Evolutionary conservation across 805 yeast species (phyloP).

Genomic region (Candida michaelii): DNA sequence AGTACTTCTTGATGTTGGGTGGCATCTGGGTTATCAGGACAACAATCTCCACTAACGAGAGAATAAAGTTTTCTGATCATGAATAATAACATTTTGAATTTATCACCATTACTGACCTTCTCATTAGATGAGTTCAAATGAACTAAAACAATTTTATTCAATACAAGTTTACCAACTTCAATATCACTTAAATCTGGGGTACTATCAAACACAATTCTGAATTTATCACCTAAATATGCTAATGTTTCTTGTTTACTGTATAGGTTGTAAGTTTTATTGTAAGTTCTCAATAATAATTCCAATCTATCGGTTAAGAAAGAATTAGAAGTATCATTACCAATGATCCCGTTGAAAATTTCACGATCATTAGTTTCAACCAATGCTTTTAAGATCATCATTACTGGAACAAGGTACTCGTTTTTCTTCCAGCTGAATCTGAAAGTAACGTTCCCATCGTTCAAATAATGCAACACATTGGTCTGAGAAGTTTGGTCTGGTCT

Average conservation of each 20-base stretch:
- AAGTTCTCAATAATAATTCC: slow-evolving; percentile 86
- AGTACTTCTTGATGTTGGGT: slow-evolving; percentile 97
- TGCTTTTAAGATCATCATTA: slow-evolving; percentile 87
- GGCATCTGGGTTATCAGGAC: slow-evolving; percentile 98
- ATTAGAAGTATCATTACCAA: slow-evolving; percentile 82
- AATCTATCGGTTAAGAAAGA: slow-evolving; percentile 97
- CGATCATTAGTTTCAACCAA: slow-evolving; percentile 87
- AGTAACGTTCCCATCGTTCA: slow-evolving; percentile 93
- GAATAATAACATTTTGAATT: slow-evolving; percentile 82
- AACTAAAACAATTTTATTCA: slow-evolving; percentile 82
- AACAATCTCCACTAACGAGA: slow-evolving; percentile 93
- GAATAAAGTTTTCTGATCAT: slow-evolving; percentile 96
- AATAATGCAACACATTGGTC: slow-evolving; percentile 94
- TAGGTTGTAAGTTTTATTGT: slow-evolving; percentile 69
- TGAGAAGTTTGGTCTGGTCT: slow-evolving; percentile 98
- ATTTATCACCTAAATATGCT: slow-evolving; percentile 93
- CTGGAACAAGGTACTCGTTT: slow-evolving; percentile 93
- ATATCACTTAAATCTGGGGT: slow-evolving; percentile 84
- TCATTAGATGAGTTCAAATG: slow-evolving; percentile 51
- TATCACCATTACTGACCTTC: slow-evolving; percentile 60
- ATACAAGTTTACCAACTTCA: slow-evolving; percentile 85
- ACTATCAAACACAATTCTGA: slow-evolving; percentile 89
- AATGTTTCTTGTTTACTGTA: slow-evolving; percentile 84
- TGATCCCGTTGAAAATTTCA: slow-evolving; percentile 94
- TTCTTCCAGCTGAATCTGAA: slow-evolving; percentile 97